A percentile compares a stretch with the other conserved stretches of the same genome.
phyloP scores from a whole-genome alignment of 2,329 filamentous ascomycete genomes.

The Chaetomium globosum region DNA sequence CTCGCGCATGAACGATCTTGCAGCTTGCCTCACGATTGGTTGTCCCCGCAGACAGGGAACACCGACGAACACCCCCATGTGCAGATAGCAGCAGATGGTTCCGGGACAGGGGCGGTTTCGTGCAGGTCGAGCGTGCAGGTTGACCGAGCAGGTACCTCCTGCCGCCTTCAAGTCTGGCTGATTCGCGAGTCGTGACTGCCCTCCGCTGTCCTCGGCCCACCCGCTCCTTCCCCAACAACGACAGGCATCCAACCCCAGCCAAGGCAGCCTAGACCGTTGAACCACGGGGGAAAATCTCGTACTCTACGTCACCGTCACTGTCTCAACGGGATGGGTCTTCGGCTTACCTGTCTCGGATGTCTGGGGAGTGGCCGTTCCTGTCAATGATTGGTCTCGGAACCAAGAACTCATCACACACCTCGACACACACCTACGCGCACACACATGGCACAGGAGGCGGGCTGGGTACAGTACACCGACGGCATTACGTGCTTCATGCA shows the following conservation, averaged over 20 bases:
- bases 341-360: background rate
- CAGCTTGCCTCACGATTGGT: slow-evolving; percentile 13
- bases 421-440: background rate
- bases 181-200: background rate
- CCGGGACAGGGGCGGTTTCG: background rate
- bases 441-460: background rate
- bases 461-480: background rate
- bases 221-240: background rate
- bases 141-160: background rate
- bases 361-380: background rate
- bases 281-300: background rate
- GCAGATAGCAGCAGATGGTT: background rate
- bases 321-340: background rate
- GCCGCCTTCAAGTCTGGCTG: background rate
- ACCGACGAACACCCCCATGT: background rate
- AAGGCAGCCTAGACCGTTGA: slow-evolving; percentile 1
- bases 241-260: background rate
- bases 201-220: background rate
- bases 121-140: too few species aligned
- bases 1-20: slow-evolving; percentile 19
- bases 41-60: background rate
- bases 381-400: background rate
- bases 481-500: background rate
- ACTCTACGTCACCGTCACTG: background rate
- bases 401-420: background rate